Base-by-base conservation (phyloP, 345 rosid species). In the Eucalyptus cloeziana region DNA sequence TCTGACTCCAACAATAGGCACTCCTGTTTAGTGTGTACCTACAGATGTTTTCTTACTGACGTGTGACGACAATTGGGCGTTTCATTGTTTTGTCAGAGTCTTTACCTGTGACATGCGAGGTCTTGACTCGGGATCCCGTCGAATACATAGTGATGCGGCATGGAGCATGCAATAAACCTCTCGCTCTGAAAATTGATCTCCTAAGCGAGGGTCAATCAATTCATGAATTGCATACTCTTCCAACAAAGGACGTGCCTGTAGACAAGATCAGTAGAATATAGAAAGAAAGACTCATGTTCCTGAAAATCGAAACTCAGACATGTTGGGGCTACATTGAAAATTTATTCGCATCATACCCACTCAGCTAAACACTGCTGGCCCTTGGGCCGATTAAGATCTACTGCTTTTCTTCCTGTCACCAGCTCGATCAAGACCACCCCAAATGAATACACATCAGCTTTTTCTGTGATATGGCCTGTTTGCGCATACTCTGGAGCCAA, bases 401-500 rank as follows among this genome's bases (percentile, higher is more conserved):
- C 97, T 30, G 99, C 99, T 94, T 97, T 97, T 87, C 99, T 93
- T 86, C 99, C 99, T 2, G 99, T 96, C 86, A 98, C 98, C 87
- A 98, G 97, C 95, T 98, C 99, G 50, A 95, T 94, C 93, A 97
- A 90, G 88, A 98, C 99, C 86, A 98, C 99, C 40, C 99, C 99
- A 30, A 98, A 97, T 40, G 99, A 98, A 91, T 96, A 98, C 80
- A 98, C 98, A 92, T 97, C 99, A 3, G 99, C 99, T 86, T 97
- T 98, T 88, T 98, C 99, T 52, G 99, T 98, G 76, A 98, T 97
- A 90, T 98, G 99, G 54, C 99, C 99, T 89, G 96, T 97, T 90
- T 98, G 98, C 47, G 99, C 98, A 89, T 98, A 98, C 89, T 98
- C 99, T n/a, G 99, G 99, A 87, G 99, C 99, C 94, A 98, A 93